These are phyloP conservation scores for Candida piceae DNA, from an alignment of 805 yeast species.

Conservation along the genomic window DNA sequence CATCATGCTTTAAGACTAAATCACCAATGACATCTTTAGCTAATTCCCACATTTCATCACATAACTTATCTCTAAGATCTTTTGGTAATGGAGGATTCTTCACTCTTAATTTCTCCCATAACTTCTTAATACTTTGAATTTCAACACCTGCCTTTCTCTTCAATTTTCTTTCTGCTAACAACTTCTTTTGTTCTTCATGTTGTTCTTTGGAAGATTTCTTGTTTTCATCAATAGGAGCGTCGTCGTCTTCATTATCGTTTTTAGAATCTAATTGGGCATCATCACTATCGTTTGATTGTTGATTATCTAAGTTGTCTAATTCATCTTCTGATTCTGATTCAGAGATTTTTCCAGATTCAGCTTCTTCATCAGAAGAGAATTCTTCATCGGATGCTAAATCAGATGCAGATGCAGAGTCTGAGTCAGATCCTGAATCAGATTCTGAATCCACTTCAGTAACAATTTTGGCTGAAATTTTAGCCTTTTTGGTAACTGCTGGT, in stretches of 20 bases:
- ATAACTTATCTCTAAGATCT: conserved; percentile 67
- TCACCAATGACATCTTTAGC: conserved; percentile 75
- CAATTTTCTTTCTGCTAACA: conserved; percentile 77
- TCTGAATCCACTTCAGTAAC: conserved; percentile 23
- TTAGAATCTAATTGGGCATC: conserved; percentile 26
- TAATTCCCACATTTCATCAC: conserved; percentile 81
- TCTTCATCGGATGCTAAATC: conserved; percentile 9
- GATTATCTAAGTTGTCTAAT: conserved; percentile 28
- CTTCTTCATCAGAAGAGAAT: conserved; percentile 5
- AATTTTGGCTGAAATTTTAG: conserved; percentile 26
- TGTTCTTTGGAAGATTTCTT: conserved; percentile 56
- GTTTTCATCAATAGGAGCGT: conserved; percentile 28
- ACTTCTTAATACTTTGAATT: conserved; percentile 74
- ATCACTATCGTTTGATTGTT: conserved; percentile 28
- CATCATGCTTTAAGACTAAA: conserved; percentile 90
- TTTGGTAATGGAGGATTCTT: conserved; percentile 78
- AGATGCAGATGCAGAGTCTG: conserved; percentile 6
- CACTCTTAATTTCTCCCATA: conserved; percentile 91
- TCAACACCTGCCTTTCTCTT: conserved; percentile 83
- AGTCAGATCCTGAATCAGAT: conserved; percentile 8
- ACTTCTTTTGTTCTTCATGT: conserved; percentile 78
- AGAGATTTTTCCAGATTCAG: conserved; percentile 2
- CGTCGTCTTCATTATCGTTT: conserved; percentile 25
- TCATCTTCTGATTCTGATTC: conserved; percentile 24
- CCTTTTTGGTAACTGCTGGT: conserved; percentile 10